A percentile compares a stretch with the other conserved stretches of the same genome.
phyloP scores from a whole-genome alignment of 768 basidiomycete species.

The Mycena latifolia region DNA sequence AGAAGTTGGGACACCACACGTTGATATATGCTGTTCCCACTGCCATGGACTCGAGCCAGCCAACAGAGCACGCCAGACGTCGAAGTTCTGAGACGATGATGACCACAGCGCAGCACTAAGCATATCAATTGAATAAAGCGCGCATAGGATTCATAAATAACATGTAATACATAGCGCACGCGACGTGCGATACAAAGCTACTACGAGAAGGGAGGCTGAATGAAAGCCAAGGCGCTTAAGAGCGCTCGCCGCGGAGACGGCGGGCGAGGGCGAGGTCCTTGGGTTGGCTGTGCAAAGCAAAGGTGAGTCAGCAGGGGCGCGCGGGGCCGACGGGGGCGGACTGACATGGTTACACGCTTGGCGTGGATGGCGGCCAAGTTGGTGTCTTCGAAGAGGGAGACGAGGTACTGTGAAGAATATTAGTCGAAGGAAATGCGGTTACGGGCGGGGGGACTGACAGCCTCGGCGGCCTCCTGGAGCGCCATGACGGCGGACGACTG shows the following conservation, averaged over 20 bases:
- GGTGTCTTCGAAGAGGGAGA: slow-evolving; percentile 33
- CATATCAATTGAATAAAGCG: too few relatives aligned
- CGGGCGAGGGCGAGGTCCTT: slow-evolving; percentile 32
- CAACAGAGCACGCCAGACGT: too few relatives aligned
- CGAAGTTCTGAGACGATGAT: too few relatives aligned
- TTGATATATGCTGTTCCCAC: too few relatives aligned
- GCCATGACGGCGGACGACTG: slow-evolving; percentile 32
- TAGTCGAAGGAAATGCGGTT: neutral
- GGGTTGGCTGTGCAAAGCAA: slow-evolving; percentile 13
- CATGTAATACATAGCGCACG: slow-evolving; percentile 6
- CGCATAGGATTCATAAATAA: too few relatives aligned
- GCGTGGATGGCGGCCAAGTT: slow-evolving; percentile 33
- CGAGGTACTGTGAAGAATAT: slow-evolving; percentile 11
- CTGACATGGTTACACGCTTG: slow-evolving; percentile 30
- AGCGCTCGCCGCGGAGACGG: slow-evolving; percentile 28
- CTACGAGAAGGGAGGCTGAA: neutral
- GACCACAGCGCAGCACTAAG: too few relatives aligned
- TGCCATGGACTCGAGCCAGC: too few relatives aligned
- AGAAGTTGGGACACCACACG: too few relatives aligned
- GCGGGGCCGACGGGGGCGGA: neutral
- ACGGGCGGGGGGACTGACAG: neutral
- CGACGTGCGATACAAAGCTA: slow-evolving; percentile 9
- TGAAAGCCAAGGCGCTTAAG: slow-evolving; percentile 1
- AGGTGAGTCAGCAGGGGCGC: neutral
- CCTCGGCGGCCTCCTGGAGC: slow-evolving; percentile 30